Conservation (phyloP, 2,329 filamentous ascomycete genomes). For the Plectosphaerella plurivora region DNA sequence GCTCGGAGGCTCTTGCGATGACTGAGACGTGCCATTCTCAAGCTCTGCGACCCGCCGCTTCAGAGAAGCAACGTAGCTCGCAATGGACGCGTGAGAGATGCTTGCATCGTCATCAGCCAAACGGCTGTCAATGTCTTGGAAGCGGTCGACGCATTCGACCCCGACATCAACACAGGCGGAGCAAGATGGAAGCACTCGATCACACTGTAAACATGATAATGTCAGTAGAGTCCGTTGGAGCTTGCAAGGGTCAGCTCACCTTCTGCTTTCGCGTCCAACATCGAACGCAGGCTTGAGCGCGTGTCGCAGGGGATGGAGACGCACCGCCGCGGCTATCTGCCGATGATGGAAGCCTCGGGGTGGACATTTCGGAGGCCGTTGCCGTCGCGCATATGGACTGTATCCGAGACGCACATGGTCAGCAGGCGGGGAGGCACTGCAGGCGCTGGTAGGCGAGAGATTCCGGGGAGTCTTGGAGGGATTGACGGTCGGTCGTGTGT, state of each 20-base stretch:
- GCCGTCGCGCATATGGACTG: too few relatives aligned
- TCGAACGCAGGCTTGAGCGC: conserved; percentile 4
- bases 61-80: conserved; percentile 5
- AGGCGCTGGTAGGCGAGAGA: too few relatives aligned
- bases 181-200: conserved; percentile 5
- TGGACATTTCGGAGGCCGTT: background rate
- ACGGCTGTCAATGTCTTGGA: conserved; percentile 3
- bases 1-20: too few relatives aligned
- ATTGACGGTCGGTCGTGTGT: too few relatives aligned
- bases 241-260: background rate
- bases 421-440: too few relatives aligned
- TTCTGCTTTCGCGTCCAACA: conserved; percentile 10
- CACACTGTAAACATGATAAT: conserved; percentile 2
- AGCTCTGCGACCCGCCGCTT: conserved; percentile 5
- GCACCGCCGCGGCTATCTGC: background rate
- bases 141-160: conserved; percentile 3
- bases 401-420: too few relatives aligned
- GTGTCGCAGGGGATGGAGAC: background rate
- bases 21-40: conserved; percentile 1
- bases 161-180: conserved; percentile 1
- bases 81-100: conserved; percentile 5
- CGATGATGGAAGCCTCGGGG: background rate
- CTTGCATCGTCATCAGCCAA: background rate
- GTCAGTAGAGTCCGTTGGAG: background rate
- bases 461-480: too few relatives aligned